Evolutionary conservation across 2,329 filamentous ascomycete genomes (phyloP).

Genomic region (Teratosphaeria nubilosa): DNA sequence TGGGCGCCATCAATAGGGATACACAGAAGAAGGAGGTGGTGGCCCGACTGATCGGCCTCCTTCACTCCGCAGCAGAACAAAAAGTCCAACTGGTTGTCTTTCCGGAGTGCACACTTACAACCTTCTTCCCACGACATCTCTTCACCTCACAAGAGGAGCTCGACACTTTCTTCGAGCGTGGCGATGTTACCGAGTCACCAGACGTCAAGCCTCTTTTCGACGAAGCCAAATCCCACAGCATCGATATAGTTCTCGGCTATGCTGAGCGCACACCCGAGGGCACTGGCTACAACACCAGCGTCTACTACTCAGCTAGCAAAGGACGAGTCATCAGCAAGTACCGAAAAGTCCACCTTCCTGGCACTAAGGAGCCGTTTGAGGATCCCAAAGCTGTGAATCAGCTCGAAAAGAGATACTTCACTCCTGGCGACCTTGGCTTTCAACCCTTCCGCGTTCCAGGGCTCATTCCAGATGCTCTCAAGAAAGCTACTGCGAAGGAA

Average conservation of each 20-base stretch:
- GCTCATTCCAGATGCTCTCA: constrained; percentile 30
- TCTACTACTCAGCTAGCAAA: constrained; percentile 41
- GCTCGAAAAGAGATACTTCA: constrained; percentile 48
- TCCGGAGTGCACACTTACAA: constrained; percentile 46
- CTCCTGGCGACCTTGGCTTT: constrained; percentile 44
- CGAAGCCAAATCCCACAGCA: constrained; percentile 34
- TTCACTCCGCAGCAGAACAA: constrained; percentile 36
- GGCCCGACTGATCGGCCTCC: constrained; percentile 40
- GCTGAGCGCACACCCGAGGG: constrained; percentile 39
- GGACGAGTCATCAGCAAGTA: constrained; percentile 41
- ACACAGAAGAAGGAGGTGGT: constrained; percentile 36
- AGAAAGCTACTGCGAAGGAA: constrained; percentile 19
- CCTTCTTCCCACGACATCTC: constrained; percentile 47
- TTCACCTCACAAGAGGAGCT: constrained; percentile 29
- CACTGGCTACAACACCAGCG: constrained; percentile 40
- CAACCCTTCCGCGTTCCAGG: constrained; percentile 43
- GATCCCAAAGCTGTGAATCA: constrained; percentile 42
- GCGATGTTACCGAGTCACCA: constrained; percentile 31
- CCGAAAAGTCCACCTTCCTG: constrained; percentile 47
- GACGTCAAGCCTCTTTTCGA: constrained; percentile 42
- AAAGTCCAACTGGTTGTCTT: constrained; percentile 43
- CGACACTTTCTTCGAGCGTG: constrained; percentile 42
- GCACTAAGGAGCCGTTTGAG: constrained; percentile 41
- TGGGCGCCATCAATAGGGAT: constrained; percentile 38
- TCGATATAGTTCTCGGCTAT: constrained; percentile 46